Evolutionary conservation across 371 early-diverging fungal genomes (phyloP), one percentile per base, ranked within the genome.

Genomic region (Vairimorpha necatrix): DNA sequence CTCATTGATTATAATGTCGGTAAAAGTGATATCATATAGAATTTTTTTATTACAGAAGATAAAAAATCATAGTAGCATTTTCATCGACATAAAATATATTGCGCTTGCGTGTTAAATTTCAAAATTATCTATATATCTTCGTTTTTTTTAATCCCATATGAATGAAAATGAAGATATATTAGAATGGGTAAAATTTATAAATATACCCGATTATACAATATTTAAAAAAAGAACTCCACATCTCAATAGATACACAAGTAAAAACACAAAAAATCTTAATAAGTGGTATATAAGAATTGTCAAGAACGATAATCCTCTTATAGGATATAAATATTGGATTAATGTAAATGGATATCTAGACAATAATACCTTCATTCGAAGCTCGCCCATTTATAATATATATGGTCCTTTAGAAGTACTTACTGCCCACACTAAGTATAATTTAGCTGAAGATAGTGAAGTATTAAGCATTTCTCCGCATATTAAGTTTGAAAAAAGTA

Each of bases 261-360:
- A 13, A 9, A 6, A 24, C 3, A 56, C 11, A 56, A 56, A 26
- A 56, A 28, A 22, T 9, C 24, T 56, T 9, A 56, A 3, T 56
- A 28, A 26, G 4, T 56, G 58, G 58, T 28, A 56, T 28, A 28
- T 56, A 28, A 56, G 28, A 1, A 28, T 56, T 56, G 30, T 56
- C 24, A 56, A 56, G 20, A 56, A 56, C 30, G 7, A 28, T 56
- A 56, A 56, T 56, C 20, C 58, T 9, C 7, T 13, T 2, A 56
- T 56, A 16, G 18, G 18, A 4, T 56, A 56, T 26, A 56, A 56
- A 56, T 56, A 56, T 56, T 56, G 58, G 58, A 56, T 56, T 16
- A 56, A 32, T 26, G 24, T 56, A 3, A 56, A 56, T 56, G 58
- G 58, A 56, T 56, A 56, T 26, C 6, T 56, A 4, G 58, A 56